Conservation (phyloP, 345 rosid genomes). For the Hypericum androsaemum region DNA sequence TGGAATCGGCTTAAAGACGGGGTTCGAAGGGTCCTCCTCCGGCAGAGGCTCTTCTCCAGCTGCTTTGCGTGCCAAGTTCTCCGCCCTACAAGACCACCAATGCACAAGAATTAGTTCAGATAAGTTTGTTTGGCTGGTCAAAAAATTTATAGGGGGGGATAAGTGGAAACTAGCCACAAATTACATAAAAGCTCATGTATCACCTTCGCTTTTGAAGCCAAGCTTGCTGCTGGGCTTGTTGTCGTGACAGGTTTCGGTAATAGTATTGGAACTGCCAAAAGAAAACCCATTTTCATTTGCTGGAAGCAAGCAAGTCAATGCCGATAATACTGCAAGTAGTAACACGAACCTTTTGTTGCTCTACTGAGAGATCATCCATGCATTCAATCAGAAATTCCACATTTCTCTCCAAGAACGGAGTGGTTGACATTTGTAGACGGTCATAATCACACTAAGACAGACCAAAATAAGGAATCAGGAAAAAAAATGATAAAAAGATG, state of each 20-base stretch:
- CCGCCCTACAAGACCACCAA: conserved; percentile 43
- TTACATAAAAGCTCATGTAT: too few relatives aligned
- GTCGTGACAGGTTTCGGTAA: conserved; percentile 77
- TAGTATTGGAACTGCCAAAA: conserved; percentile 73
- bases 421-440: conserved; percentile 74
- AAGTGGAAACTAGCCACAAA: too few relatives aligned
- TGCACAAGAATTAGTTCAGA: not conserved
- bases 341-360: conserved; percentile 79
- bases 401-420: conserved; percentile 78
- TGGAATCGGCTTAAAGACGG: conserved; percentile 77
- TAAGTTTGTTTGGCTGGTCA: not conserved
- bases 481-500: not conserved
- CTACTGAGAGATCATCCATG: conserved; percentile 88
- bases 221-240: conserved; percentile 94
- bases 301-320: not conserved
- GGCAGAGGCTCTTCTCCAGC: conserved; percentile 92
- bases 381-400: conserved; percentile 93
- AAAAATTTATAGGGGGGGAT: not conserved
- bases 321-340: conserved; percentile 4
- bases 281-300: conserved; percentile 7
- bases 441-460: conserved; percentile 73
- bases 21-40: conserved; percentile 94
- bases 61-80: conserved; percentile 76
- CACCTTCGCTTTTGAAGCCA: conserved; percentile 99
- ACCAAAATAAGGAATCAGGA: not conserved